Base-by-base conservation (phyloP, 139 green algal species). In the Desmodesmus armatus region DNA sequence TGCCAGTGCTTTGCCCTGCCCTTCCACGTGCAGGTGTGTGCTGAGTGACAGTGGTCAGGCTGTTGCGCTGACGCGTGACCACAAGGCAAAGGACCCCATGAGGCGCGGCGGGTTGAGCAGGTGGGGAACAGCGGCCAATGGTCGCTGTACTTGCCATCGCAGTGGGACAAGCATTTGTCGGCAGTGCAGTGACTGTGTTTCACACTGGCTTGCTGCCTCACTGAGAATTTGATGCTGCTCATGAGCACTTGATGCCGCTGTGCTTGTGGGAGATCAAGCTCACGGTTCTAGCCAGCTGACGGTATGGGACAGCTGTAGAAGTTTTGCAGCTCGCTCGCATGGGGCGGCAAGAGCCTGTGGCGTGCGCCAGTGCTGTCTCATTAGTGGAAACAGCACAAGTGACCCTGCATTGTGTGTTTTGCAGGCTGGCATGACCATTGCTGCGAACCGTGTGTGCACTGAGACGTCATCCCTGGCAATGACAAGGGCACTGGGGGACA, bases 401-500 rank as follows among this genome's bases (percentile, higher is more conserved):
- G n/a, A n/a, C n/a, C n/a, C n/a, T n/a, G n/a, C n/a, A n/a, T n/a
- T 65, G 29, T n/a, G 75, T 43, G 60, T 63, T n/a, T 5, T 62
- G 33, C 53, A 86, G 80, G 80, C 80, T 40, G 80, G 80, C 5
- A 44, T 85, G 37, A 58, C 47, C 29, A 58, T 86, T 41, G 35
- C 44, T 51, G 69, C 69, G 51, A 86, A 86, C 53, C 67, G 80
- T 27, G 80, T 86, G 23, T 21, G 41, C 25, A 41, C 37, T 2
- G n/a, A 60, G 25, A 86, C 44, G 47, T 58, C n/a, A 23, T 63
- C 47, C 9, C 53, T 86, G 37, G 80, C 80, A 47, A 86, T 86
- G 80, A 86, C 69, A 25, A 69, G 80, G 3, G 58, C 27, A 19
- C 23, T 86, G 69, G 80, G 80, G 1, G 80, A 86, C 51, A 78